Percentiles rank a stretch among this genome's conserved stretches.
Conservation (phyloP, 345 rosid species). For the Pseudoturritis turrita region DNA sequence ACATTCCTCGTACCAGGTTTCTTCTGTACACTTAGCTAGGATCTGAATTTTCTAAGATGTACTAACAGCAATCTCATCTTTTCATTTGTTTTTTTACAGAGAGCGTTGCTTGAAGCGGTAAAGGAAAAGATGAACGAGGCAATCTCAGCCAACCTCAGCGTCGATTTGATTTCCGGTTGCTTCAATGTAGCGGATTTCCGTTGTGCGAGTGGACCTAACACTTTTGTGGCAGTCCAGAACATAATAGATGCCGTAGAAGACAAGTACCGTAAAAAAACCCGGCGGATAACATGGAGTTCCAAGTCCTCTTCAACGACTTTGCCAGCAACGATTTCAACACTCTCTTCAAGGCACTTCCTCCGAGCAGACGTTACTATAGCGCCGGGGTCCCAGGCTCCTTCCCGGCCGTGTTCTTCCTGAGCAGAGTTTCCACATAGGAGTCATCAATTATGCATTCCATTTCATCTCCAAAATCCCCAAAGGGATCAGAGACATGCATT, state of each 20-base stretch:
- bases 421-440: constrained; percentile 28
- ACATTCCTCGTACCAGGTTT: constrained; percentile 18
- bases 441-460: constrained; percentile 30
- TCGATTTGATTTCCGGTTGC: background rate
- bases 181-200: constrained; percentile 6
- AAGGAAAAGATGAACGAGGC: constrained; percentile 4
- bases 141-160: background rate
- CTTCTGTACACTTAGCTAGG: background rate
- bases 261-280: background rate
- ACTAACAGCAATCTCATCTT: background rate
- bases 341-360: constrained; percentile 42
- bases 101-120: constrained; percentile 6
- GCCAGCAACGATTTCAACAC: constrained; percentile 49
- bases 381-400: constrained; percentile 41
- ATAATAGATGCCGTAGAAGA: background rate
- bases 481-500: constrained; percentile 36
- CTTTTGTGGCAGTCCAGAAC: constrained; percentile 2
- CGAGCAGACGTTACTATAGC: constrained; percentile 14
- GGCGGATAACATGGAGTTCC: background rate
- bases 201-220: constrained; percentile 17
- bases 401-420: constrained; percentile 29
- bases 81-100: too few species aligned
- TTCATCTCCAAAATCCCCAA: constrained; percentile 32
- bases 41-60: background rate
- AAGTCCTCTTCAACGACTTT: constrained; percentile 31